phyloP scores from a whole-genome alignment of 139 green algal genomes.

The Tetradesmus obliquus region DNA sequence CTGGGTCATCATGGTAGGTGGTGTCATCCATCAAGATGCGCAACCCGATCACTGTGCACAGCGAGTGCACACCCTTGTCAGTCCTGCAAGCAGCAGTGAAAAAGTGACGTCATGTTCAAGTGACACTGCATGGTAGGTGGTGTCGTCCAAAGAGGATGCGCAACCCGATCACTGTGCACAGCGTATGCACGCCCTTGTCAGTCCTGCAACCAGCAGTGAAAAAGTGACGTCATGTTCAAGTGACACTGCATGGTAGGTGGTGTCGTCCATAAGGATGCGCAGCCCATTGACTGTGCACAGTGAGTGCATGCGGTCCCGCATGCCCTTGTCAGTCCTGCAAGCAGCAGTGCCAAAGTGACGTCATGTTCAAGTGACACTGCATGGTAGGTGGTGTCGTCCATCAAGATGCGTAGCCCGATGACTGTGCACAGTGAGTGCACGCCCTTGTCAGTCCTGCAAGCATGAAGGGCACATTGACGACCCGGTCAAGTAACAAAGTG shows the following conservation, averaged over 20 bases:
- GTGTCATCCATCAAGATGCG: conserved; percentile 13
- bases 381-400: conserved; percentile 2
- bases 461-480: conserved; percentile 38
- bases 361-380: background rate
- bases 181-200: conserved; percentile 95
- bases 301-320: too few relatives aligned
- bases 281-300: conserved; percentile 66
- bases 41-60: conserved; percentile 65
- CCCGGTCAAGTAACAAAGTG: background rate
- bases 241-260: background rate
- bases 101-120: background rate
- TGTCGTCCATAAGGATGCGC: background rate
- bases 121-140: background rate
- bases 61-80: conserved; percentile 96
- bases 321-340: conserved; percentile 97
- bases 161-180: conserved; percentile 65
- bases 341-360: conserved; percentile 39
- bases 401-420: conserved; percentile 46
- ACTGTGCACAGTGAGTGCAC: conserved; percentile 83
- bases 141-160: conserved; percentile 2
- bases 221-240: background rate
- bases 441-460: conserved; percentile 96
- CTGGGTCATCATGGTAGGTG: conserved; percentile 46
- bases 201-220: conserved; percentile 77
- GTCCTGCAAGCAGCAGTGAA: conserved; percentile 76